Percentiles rank a stretch among this genome's conserved stretches.
These are phyloP conservation scores for Penicillium psychrosexuale DNA, from an alignment of 2,329 filamentous ascomycete species.

Conservation along the genomic window DNA sequence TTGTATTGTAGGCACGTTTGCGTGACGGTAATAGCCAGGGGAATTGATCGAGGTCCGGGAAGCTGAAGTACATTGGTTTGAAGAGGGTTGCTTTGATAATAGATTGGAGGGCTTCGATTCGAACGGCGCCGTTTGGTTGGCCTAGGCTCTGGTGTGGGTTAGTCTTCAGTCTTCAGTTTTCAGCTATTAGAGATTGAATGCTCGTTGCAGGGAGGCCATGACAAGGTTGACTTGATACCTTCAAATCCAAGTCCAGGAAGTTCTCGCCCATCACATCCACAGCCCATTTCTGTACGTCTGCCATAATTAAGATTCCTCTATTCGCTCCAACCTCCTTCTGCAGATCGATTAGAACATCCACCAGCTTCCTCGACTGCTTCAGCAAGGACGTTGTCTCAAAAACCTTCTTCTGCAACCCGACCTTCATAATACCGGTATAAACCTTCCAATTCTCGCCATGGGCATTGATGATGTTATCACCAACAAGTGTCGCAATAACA, in stretches of 20 bases:
- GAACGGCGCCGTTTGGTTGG: conserved; percentile 17
- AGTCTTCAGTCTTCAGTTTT: not conserved
- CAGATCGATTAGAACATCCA: conserved; percentile 23
- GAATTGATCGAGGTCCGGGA: conserved; percentile 26
- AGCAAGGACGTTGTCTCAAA: conserved; percentile 24
- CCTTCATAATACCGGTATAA: conserved; percentile 38
- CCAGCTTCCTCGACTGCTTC: conserved; percentile 23
- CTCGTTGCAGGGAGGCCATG: not conserved
- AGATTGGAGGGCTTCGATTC: conserved; percentile 24
- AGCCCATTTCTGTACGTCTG: conserved; percentile 27
- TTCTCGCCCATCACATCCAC: conserved; percentile 27
- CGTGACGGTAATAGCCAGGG: conserved; percentile 20
- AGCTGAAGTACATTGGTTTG: conserved; percentile 28
- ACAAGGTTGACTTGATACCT: conserved; percentile 12
- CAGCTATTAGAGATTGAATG: not conserved
- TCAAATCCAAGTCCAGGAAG: conserved; percentile 27
- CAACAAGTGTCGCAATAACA: conserved; percentile 39
- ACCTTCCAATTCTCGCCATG: conserved; percentile 34
- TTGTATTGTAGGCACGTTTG: conserved; percentile 21
- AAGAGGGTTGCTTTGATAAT: conserved; percentile 28
- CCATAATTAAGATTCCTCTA: conserved; percentile 20
- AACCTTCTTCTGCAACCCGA: conserved; percentile 33
- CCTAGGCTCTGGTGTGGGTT: conserved; percentile 20
- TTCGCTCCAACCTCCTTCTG: conserved; percentile 7
- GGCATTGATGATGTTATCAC: conserved; percentile 44